Evolutionary conservation across 257 asterid genomes (phyloP), one percentile per base, ranked within the genome.

Genomic region (Solanum clarkiae): DNA sequence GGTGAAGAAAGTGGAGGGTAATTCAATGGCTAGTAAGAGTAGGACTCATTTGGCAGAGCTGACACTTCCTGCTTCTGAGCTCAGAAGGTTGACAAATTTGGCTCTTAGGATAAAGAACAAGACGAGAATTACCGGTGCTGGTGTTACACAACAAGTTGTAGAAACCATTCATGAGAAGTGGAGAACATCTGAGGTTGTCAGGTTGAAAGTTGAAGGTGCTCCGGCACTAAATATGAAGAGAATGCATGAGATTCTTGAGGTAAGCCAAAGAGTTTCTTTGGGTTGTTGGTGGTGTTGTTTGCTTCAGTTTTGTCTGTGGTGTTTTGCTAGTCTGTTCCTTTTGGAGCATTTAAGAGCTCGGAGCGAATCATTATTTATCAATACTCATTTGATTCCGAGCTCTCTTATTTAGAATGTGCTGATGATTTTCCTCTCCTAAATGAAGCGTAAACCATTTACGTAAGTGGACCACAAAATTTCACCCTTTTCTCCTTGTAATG

Each of bases 211-310:
- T 70, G 98, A 97, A 86, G 98, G 98, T 81, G 85, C 95, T 82
- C 96, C 94, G 24, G 98, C 99, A 2, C 98, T 97, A 83, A 97
- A 97, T 90, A 97, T 97, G 99, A 97, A 82, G 88, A 89, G 98
- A 18, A 86, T 94, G 91, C 98, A 97, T 82, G 98, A 92, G 82
- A 94, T 92, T 81, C 87, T 97, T 84, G 98, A 97, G 97, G 99
- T 97, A 86, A 85, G 84, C 44, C 88, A 59, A 63, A 87, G 77
- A 69, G 74, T 8, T 63, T 45, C 53, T 85, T 69, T 51, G 65
- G 36, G 36, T 32, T 32, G 36, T 79, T 77, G 60, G 51, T 51
- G 10, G 24, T 77, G 63, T 15, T 51, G 16, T 26, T 77, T 77
- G 1, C 47, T 77, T 77, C 47, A 17, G n/a, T 24, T 51, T 12